Base-by-base conservation (phyloP, 2,329 filamentous ascomycete species). In the Gaeumannomyces tritici region DNA sequence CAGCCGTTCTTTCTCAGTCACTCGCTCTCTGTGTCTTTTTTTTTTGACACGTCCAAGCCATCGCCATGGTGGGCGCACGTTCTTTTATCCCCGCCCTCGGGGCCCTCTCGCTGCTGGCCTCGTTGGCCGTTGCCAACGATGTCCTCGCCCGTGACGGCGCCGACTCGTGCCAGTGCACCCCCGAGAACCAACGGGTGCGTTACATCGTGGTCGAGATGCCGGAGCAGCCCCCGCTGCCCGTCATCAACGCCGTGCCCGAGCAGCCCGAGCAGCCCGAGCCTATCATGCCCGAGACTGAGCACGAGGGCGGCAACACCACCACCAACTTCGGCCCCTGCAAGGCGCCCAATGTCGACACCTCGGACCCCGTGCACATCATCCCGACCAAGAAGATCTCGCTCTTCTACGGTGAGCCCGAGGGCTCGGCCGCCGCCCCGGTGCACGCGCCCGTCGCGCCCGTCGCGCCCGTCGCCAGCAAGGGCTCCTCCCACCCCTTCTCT, bases 151-250 rank as follows among this genome's bases (percentile, higher is more conserved):
- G 56, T 15, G 56, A 58, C 21, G 47, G n/a, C 15, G 33, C 26
- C 42, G 59, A 47, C 47, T n/a, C 28, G 18, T 61, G 51, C 42
- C 18, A 27, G 18, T 61, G 59, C 59, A 31, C 59, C 7, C 59
- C 51, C 26, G 59, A 55, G 21, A 61, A 55, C n/a, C 24, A 56
- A 28, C 35, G 51, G 26, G 59, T 61, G 47, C 59, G 59, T 15
- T 61, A 61, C 59, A 35, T 61, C 27, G 59, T 61, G 18, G 42
- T 55, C 27, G 59, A 61, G 51, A 61, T 61, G 59, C 59, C 59
- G 26, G 47, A 61, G 28, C 59, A 61, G 24, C 26, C 56, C 21
- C 55, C 55, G 28, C 55, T n/a, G 12, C 24, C 55, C 24, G 18
- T 28, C 55, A 8, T 29, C 55, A 21, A 27, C 26, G 28, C 56